Percentiles rank a stretch among this genome's conserved stretches.
These are phyloP conservation scores for Ophiostoma angusticollis DNA, from an alignment of 2,329 filamentous ascomycete species.

Conservation along the genomic window DNA sequence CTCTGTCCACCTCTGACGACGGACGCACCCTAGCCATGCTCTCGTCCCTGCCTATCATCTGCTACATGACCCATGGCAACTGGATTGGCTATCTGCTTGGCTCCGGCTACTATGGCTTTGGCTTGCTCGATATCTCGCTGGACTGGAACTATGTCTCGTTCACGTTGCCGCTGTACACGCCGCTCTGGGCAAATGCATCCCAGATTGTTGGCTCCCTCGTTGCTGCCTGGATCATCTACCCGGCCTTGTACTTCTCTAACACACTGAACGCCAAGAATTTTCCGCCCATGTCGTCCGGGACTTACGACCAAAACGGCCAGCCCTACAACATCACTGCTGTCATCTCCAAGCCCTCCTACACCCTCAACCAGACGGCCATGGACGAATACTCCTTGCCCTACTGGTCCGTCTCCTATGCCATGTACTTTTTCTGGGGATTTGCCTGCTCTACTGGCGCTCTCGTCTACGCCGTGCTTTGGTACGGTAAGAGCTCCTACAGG, in stretches of 20 bases:
- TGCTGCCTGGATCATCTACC: conserved; percentile 24
- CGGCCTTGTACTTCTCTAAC: conserved; percentile 29
- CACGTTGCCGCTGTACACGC: conserved; percentile 22
- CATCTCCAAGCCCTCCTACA: conserved; percentile 24
- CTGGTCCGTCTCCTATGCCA: conserved; percentile 26
- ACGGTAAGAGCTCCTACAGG: conserved; percentile 30
- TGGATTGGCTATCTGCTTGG: conserved; percentile 21
- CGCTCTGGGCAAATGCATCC: conserved; percentile 25
- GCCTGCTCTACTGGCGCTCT: conserved; percentile 21
- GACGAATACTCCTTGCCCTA: conserved; percentile 27
- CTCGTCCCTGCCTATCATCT: conserved; percentile 16
- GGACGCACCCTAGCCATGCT: conserved; percentile 10
- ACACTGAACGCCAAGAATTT: conserved; percentile 27
- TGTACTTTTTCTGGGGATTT: conserved; percentile 24
- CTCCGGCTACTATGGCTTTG: conserved; percentile 31
- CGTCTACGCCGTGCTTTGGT: conserved; percentile 19
- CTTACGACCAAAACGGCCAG: conserved; percentile 16
- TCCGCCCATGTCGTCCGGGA: conserved; percentile 26
- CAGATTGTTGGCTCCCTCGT: conserved; percentile 23
- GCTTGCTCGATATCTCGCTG: conserved; percentile 27
- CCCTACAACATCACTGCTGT: conserved; percentile 31
- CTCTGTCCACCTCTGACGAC: neutral
- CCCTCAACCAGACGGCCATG: conserved; percentile 24
- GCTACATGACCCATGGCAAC: conserved; percentile 21
- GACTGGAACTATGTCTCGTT: conserved; percentile 32